These are phyloP conservation scores for Cyberlindnera maritima DNA, from an alignment of 805 yeast species.

Conservation along the genomic window DNA sequence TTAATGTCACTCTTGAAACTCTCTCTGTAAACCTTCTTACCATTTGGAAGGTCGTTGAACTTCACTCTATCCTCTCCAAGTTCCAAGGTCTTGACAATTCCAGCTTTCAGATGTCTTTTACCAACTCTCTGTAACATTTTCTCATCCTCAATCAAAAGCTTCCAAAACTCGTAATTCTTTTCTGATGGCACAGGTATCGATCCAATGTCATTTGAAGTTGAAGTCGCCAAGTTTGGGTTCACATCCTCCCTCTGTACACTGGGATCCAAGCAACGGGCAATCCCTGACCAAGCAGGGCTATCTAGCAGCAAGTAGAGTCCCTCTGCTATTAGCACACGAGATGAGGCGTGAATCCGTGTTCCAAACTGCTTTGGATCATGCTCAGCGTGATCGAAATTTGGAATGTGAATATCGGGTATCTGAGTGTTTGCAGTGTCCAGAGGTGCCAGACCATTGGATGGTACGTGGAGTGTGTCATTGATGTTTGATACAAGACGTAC, in stretches of 20 bases:
- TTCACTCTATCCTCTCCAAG: conserved; percentile 52
- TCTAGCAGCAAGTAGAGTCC: conserved; percentile 69
- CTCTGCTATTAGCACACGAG: conserved; percentile 64
- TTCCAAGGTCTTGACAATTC: conserved; percentile 43
- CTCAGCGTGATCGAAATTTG: conserved; percentile 72
- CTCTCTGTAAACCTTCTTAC: conserved; percentile 31
- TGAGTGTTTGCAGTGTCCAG: conserved; percentile 13
- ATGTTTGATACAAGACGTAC: conserved; percentile 15
- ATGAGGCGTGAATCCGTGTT: conserved; percentile 41
- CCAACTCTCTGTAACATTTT: conserved; percentile 59
- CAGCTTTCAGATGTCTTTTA: conserved; percentile 60
- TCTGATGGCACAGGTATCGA: conserved; percentile 21
- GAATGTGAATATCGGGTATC: conserved; percentile 44
- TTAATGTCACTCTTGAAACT: conserved; percentile 26
- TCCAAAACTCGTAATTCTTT: conserved; percentile 45
- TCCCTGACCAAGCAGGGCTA: conserved; percentile 56
- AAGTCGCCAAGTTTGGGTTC: conserved; percentile 6
- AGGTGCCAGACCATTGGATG: conserved; percentile 4
- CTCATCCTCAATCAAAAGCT: conserved; percentile 44
- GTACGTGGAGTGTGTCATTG: conserved; percentile 14
- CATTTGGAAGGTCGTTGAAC: conserved; percentile 65
- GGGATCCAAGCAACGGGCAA: conserved; percentile 36
- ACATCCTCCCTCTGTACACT: not conserved
- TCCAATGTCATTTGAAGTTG: conserved; percentile 7
- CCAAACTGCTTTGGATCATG: conserved; percentile 69